Percentiles rank a stretch among this genome's conserved stretches.
These are phyloP conservation scores for Coemansia sp. DNA, from an alignment of 192 early-diverging fungal species.

Conservation along the genomic window DNA sequence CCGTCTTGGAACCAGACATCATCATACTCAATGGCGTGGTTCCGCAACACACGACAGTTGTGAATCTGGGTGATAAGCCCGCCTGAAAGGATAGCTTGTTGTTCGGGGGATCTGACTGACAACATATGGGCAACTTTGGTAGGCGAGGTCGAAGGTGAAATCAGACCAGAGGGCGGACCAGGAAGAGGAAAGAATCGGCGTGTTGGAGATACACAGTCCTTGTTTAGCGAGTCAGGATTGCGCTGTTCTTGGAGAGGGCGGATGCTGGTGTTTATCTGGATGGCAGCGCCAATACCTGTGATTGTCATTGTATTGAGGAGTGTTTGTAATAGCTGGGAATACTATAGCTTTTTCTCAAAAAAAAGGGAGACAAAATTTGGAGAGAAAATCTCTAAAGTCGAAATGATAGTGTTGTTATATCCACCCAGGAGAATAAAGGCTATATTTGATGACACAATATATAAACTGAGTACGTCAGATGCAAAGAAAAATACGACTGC, in stretches of 20 bases:
- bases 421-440: not conserved
- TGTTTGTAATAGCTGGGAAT: no score
- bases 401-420: no score
- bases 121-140: not conserved
- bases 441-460: not conserved
- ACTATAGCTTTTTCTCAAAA: no score
- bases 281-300: not conserved
- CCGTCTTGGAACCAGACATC: slow-evolving; percentile 71
- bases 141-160: slow-evolving; percentile 12
- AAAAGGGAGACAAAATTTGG: no score
- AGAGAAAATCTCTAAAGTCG: no score
- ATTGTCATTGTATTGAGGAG: no score
- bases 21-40: slow-evolving; percentile 64
- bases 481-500: not conserved
- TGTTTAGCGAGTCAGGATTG: not conserved
- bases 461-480: not conserved
- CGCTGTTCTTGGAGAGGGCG: not conserved
- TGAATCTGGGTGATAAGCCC: slow-evolving; percentile 61
- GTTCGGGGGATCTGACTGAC: slow-evolving; percentile 6
- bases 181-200: slow-evolving; percentile 23
- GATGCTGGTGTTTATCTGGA: not conserved
- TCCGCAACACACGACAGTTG: slow-evolving; percentile 66
- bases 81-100: slow-evolving; percentile 16
- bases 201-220: not conserved
- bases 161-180: slow-evolving; percentile 23